Evolutionary conservation across 176 grass and related monocot species (phyloP).

Genomic region (Avena eriantha): DNA sequence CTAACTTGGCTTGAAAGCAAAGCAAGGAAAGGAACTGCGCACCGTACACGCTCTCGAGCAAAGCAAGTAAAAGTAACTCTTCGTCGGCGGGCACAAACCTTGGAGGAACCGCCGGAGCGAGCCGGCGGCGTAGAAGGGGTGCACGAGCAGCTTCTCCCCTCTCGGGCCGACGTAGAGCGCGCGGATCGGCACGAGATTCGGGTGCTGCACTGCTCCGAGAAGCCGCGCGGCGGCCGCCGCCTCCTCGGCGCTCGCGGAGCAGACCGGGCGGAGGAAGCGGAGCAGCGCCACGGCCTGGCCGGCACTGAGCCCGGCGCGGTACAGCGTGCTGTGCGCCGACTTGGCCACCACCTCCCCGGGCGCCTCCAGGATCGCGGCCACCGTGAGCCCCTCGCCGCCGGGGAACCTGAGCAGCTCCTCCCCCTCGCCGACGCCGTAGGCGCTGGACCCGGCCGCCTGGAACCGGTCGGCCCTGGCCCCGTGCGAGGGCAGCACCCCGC

Average conservation of each 20-base stretch:
- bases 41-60: background rate
- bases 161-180: constrained; percentile 87
- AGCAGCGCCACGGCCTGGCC: constrained; percentile 63
- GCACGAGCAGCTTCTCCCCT: constrained; percentile 91
- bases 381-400: constrained; percentile 82
- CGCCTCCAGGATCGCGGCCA: constrained; percentile 76
- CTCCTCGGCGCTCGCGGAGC: constrained; percentile 58
- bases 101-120: constrained; percentile 75
- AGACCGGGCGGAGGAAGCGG: constrained; percentile 77
- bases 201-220: constrained; percentile 64
- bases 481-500: constrained; percentile 46
- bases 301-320: constrained; percentile 71
- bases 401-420: constrained; percentile 77
- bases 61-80: background rate
- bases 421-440: constrained; percentile 41
- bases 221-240: constrained; percentile 52
- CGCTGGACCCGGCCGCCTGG: constrained; percentile 33
- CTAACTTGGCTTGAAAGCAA: constrained; percentile 45
- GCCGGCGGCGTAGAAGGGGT: constrained; percentile 83
- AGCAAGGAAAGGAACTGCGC: background rate
- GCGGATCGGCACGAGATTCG: constrained; percentile 82
- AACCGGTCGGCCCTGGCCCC: constrained; percentile 43
- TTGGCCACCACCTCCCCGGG: constrained; percentile 94
- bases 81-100: constrained; percentile 37
- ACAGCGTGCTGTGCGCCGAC: constrained; percentile 79